These are phyloP conservation scores for Amborella trichopoda DNA, from an alignment of 164 flowering plant species.

Conservation along the genomic window DNA sequence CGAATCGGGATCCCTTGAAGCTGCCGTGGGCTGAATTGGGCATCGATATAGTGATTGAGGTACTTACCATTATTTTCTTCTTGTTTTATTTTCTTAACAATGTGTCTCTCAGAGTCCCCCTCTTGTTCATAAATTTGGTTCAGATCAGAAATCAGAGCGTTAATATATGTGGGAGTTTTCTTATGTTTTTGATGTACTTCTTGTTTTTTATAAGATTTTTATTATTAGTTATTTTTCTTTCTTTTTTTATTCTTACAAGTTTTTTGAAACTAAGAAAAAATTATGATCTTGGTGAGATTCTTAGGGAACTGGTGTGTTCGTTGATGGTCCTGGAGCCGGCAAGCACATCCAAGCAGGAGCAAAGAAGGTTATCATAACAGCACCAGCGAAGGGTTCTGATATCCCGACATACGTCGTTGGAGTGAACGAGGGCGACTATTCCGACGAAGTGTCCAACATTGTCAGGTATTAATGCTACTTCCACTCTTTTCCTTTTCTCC, in stretches of 20 bases:
- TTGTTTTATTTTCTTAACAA: no score
- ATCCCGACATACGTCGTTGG: constrained; percentile 96
- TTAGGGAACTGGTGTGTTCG: constrained; percentile 97
- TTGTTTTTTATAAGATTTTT: no score
- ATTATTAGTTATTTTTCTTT: no score
- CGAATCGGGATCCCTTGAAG: constrained; percentile 89
- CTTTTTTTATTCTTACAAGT: no score
- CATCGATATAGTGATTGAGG: constrained; percentile 98
- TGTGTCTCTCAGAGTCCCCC: no score
- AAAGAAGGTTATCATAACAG: constrained; percentile 93
- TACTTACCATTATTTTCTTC: constrained; percentile 9
- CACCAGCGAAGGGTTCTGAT: constrained; percentile 97
- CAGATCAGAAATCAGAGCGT: no score
- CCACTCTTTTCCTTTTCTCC: no score
- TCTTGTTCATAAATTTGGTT: no score
- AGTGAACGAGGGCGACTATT: constrained; percentile 78
- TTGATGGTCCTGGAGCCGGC: constrained; percentile 98
- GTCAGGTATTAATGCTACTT: no score
- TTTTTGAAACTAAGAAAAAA: no score
- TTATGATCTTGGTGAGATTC: background rate
- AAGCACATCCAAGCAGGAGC: constrained; percentile 99
- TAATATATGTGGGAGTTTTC: no score
- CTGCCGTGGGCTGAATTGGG: constrained; percentile 98
- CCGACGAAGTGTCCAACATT: constrained; percentile 68
- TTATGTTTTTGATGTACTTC: no score